Percentiles rank a stretch among this genome's conserved stretches.
These are phyloP conservation scores for Antitrichia curtipendula DNA, from an alignment of 225 moss, liverwort and hornwort species.

Conservation along the genomic window DNA sequence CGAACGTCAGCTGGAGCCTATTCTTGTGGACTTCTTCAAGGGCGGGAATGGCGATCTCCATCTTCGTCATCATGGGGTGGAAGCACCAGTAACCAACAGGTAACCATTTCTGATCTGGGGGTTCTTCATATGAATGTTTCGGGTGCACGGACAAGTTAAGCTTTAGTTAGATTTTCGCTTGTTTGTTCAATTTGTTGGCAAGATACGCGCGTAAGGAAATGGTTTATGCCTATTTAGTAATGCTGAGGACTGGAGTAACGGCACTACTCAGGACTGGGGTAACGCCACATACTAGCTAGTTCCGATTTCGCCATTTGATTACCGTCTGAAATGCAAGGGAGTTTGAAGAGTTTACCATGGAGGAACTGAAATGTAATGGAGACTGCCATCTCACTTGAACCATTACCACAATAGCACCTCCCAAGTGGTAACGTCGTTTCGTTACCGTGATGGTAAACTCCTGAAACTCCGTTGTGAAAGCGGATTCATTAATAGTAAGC, in stretches of 20 bases:
- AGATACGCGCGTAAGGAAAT: too few relatives aligned
- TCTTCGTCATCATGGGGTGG: background rate
- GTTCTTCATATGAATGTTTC: background rate
- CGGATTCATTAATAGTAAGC: background rate
- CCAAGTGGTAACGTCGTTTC: background rate
- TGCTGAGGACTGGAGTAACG: background rate
- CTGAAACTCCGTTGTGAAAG: background rate
- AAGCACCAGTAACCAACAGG: background rate
- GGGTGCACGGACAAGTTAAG: background rate
- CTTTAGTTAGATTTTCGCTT: background rate
- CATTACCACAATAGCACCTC: background rate
- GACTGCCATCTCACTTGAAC: background rate
- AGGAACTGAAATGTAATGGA: background rate
- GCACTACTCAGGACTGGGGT: background rate
- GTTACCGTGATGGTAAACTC: background rate
- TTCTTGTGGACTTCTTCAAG: slow-evolving; percentile 3
- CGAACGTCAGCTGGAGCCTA: background rate
- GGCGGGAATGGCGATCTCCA: background rate
- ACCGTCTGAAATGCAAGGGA: background rate
- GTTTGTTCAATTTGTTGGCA: background rate
- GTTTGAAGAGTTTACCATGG: too few relatives aligned
- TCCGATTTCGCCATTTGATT: background rate
- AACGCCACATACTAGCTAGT: background rate
- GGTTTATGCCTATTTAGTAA: background rate
- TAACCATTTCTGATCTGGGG: background rate